Evolutionary conservation across 805 yeast genomes (phyloP).

Genomic region (Sungouiozyma intestinalis): DNA sequence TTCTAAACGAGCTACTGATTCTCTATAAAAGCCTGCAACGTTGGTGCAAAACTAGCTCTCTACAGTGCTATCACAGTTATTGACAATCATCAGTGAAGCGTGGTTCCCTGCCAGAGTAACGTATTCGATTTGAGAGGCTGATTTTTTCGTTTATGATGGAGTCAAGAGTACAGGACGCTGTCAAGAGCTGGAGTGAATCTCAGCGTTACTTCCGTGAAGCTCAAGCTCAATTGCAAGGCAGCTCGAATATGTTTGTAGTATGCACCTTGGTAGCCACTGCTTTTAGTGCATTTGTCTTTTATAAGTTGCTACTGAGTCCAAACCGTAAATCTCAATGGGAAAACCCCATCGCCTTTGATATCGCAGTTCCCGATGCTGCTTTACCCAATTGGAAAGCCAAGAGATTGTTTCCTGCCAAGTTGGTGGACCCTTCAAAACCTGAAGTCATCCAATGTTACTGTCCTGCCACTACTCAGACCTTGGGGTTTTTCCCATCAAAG

Average conservation of each 20-base stretch:
- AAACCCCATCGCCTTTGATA: conserved; percentile 13
- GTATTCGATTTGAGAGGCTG: too few relatives aligned
- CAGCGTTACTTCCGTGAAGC: not conserved
- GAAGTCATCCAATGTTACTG: conserved; percentile 71
- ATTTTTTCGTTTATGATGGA: not conserved
- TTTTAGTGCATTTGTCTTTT: conserved; percentile 12
- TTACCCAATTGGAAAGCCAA: conserved; percentile 80
- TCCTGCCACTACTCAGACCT: conserved; percentile 89
- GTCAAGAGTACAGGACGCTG: not conserved
- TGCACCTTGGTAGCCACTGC: conserved; percentile 10
- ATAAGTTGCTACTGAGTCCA: conserved; percentile 10
- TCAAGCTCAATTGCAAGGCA: not conserved
- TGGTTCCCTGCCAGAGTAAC: not conserved
- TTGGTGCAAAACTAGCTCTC: too few relatives aligned
- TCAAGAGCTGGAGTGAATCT: not conserved
- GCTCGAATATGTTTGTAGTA: not conserved
- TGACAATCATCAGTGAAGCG: not conserved
- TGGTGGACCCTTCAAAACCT: conserved; percentile 53
- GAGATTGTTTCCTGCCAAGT: conserved; percentile 45
- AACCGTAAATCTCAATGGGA: not conserved
- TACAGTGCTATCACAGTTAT: not conserved
- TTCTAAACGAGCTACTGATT: not conserved
- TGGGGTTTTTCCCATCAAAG: conserved; percentile 62
- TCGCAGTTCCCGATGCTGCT: conserved; percentile 21
- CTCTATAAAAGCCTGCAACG: not conserved